Base-by-base conservation (phyloP, 768 basidiomycete species). In the Pleurotus platypus region DNA sequence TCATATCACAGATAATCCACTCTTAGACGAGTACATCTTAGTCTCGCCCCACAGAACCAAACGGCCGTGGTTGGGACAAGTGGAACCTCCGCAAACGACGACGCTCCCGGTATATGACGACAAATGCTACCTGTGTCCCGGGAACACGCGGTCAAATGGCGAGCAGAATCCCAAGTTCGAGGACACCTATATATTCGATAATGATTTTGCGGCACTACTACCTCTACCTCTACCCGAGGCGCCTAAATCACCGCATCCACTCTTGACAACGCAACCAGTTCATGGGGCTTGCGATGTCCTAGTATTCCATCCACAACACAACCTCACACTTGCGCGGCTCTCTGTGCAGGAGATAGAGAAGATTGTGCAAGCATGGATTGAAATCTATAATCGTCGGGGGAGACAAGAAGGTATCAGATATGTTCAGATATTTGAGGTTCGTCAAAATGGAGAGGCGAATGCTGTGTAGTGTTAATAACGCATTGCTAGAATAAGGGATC, bases 31-130 rank as follows among this genome's bases (percentile, higher is more conserved):
- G 63, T 78, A 90, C 66, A 74, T 94, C 55, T 84, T 95, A 35
- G 89, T 94, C 37, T 94, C 92, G 39, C 92, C 94, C 0, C 94
- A 96, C 69, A 88, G 94, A 51, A 92, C 79, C 6, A 92, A 90
- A 64, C 84, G 94, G 16, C 94, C 94, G 12, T 97, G 94, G 94
- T 79, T 86, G 40, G 94, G 94, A 27, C 92, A 95, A 67, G 83
- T 84, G 1, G 94, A 96, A 60, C 69, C 84, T 1, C 78, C 86
- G 0, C 79, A 85, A 57, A 47, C 76, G 1, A 64, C 72, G 5
- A 66, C 73, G 37, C 76, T 89, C 4, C 87, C 86, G 0, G 60
- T 77, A 45, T 82, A 92, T 62, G 92, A 94, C 64, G 79, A 81
- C 4, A 70, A 73, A 39, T 95, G 94, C 66, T 94, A 92, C 69